These are phyloP conservation scores for Botrytis paeoniae DNA, from an alignment of 2,329 filamentous ascomycete species.

Conservation along the genomic window DNA sequence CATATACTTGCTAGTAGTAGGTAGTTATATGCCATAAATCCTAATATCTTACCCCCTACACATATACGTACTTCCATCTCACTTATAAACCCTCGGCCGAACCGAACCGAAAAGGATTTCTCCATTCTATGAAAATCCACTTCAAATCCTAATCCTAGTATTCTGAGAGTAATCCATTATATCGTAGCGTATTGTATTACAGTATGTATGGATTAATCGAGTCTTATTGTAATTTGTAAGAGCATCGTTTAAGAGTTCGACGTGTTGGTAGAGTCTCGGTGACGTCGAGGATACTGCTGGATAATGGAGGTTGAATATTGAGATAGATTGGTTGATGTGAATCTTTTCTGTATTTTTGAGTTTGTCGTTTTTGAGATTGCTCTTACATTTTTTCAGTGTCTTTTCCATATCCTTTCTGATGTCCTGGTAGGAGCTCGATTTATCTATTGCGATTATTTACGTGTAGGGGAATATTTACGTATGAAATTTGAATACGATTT, in stretches of 20 bases:
- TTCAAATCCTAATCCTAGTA: background rate
- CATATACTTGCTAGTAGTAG: too few species aligned
- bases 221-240: too few species aligned
- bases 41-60: too few species aligned
- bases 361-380: background rate
- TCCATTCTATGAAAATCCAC: too few species aligned
- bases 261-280: background rate
- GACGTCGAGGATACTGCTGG: background rate
- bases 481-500: background rate
- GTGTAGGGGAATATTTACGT: background rate
- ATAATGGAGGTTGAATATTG: background rate
- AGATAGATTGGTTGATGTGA: background rate
- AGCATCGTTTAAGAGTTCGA: background rate
- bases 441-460: background rate
- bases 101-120: too few species aligned
- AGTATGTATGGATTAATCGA: background rate
- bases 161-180: background rate
- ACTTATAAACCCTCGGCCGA: too few species aligned
- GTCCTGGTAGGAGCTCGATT: fast-evolving
- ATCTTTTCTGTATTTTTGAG: background rate
- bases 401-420: background rate
- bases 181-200: too few species aligned
- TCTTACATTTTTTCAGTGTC: background rate
- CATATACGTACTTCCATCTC: too few species aligned
- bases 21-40: too few species aligned